These are phyloP conservation scores for Brettanomyces anomalus DNA, from an alignment of 805 yeast genomes.

Conservation along the genomic window DNA sequence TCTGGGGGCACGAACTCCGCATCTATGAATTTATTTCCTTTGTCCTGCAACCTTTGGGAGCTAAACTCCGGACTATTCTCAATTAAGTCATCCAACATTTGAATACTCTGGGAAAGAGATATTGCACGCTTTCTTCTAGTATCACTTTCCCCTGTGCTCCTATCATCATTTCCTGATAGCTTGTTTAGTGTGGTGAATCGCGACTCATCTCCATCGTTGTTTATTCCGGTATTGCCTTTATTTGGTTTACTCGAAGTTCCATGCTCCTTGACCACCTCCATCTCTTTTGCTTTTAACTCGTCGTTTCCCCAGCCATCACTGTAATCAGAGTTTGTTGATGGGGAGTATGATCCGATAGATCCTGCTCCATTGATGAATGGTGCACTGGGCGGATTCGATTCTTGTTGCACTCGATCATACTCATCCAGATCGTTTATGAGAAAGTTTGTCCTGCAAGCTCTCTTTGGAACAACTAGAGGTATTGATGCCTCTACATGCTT, in stretches of 20 bases:
- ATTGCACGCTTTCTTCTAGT: background rate
- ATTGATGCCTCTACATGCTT: constrained; percentile 22
- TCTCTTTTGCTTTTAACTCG: background rate
- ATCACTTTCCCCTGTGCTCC: background rate
- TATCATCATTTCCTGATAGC: background rate
- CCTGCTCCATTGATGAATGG: constrained; percentile 13
- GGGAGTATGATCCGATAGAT: constrained; percentile 22
- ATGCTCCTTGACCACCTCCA: background rate
- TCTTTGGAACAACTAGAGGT: constrained; percentile 18
- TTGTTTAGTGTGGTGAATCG: no score
- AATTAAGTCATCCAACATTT: constrained; percentile 26
- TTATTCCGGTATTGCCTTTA: no score
- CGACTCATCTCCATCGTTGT: no score
- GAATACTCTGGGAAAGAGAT: constrained; percentile 19
- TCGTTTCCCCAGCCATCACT: constrained; percentile 1
- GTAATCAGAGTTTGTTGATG: constrained; percentile 11
- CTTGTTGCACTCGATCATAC: constrained; percentile 9
- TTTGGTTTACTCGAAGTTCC: no score
- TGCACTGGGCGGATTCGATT: constrained; percentile 10
- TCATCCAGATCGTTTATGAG: constrained; percentile 25
- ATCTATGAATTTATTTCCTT: background rate
- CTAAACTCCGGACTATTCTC: constrained; percentile 8
- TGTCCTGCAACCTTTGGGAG: background rate
- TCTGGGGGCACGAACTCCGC: background rate
- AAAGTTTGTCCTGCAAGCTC: constrained; percentile 22